phyloP scores from a whole-genome alignment of 805 yeast genomes.

The Lipomyces lipofer region DNA sequence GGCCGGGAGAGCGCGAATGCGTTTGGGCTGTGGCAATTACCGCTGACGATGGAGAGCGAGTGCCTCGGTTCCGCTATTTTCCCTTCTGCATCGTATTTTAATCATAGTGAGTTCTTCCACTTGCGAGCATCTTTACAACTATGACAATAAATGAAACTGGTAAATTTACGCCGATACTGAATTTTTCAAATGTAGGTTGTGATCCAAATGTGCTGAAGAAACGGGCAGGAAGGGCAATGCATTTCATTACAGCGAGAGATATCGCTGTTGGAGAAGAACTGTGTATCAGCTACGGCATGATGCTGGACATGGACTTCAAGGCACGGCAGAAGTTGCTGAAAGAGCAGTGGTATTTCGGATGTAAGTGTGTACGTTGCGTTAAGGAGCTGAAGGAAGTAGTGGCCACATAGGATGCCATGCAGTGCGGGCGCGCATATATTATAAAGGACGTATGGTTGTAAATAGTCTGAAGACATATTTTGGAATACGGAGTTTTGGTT shows the following conservation, averaged over 20 bases:
- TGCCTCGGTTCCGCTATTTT: conserved; percentile 61
- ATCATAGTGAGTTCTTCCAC: conserved; percentile 47
- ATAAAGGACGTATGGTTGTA: too few species aligned
- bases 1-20: conserved; percentile 68
- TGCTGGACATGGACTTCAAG: conserved; percentile 43
- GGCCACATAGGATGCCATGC: too few species aligned
- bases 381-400: too few species aligned
- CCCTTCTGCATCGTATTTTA: conserved; percentile 66
- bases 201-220: conserved; percentile 53
- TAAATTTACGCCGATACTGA: too few species aligned
- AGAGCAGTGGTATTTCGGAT: conserved; percentile 61
- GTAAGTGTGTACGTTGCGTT: conserved; percentile 53
- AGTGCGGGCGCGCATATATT: too few species aligned
- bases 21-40: conserved; percentile 64
- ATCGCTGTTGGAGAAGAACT: conserved; percentile 51
- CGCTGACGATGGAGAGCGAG: conserved; percentile 44
- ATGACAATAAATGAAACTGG: too few species aligned
- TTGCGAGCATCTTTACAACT: too few species aligned
- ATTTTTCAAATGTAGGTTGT: conserved; percentile 44
- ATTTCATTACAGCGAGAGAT: conserved; percentile 46
- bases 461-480: too few species aligned
- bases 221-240: conserved; percentile 45
- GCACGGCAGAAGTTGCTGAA: conserved; percentile 47
- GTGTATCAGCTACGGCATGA: conserved; percentile 63
- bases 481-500: too few species aligned